phyloP scores from a whole-genome alignment of 2,329 filamentous ascomycete species.

The Boeremia lycopersici region DNA sequence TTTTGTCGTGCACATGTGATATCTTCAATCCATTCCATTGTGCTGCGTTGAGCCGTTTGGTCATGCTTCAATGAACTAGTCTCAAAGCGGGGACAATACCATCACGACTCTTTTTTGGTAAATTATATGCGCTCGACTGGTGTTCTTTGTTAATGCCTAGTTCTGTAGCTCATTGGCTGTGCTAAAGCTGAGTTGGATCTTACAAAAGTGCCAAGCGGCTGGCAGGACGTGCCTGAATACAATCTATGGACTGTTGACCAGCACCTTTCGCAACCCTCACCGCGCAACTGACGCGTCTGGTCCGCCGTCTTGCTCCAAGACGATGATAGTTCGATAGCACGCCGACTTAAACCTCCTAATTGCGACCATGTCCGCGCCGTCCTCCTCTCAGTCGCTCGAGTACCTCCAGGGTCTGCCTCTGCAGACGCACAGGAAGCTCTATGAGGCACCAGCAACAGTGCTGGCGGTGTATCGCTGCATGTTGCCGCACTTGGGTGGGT shows the following conservation, averaged over 20 bases:
- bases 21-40: no score
- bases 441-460: slow-evolving; percentile 93
- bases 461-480: slow-evolving; percentile 97
- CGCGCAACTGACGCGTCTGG: slow-evolving; percentile 23
- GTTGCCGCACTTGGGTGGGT: slow-evolving; percentile 83
- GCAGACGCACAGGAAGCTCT: slow-evolving; percentile 87
- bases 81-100: no score
- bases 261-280: slow-evolving; percentile 20
- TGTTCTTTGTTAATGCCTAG: no score
- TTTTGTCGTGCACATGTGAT: no score
- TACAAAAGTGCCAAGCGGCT: neutral
- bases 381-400: slow-evolving; percentile 72
- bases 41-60: no score
- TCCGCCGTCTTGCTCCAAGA: slow-evolving; percentile 16
- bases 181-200: no score
- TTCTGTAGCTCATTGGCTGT: neutral
- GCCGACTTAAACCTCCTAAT: slow-evolving; percentile 36
- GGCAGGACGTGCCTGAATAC: no score
- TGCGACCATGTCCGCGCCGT: slow-evolving; percentile 57
- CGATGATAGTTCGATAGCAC: slow-evolving; percentile 43
- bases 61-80: no score
- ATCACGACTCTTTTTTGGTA: no score
- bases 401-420: slow-evolving; percentile 92
- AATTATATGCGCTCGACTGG: no score
- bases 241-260: slow-evolving; percentile 1